Base-by-base conservation (phyloP, 1,139 yeast species). In the Suhomyces bokatorum region DNA sequence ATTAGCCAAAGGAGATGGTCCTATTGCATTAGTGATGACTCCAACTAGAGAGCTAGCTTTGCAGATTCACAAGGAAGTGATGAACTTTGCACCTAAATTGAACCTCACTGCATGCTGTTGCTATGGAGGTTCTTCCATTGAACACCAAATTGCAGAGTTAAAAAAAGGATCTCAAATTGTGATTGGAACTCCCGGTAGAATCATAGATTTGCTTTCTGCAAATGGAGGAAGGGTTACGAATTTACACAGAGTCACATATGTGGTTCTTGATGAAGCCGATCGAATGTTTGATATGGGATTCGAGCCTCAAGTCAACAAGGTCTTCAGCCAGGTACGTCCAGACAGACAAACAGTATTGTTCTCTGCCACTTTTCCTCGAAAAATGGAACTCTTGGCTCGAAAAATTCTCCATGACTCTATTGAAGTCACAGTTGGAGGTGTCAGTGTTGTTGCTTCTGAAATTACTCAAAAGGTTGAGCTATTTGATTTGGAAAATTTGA, bases 271-370 rank as follows among this genome's bases (percentile, higher is more conserved):
- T 62, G 99, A 95, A 62, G 98, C 99, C 1, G 99, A 95, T 64
- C 70, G 99, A 54, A 84, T 93, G 87, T 91, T 91, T 68, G 99
- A 93, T 64, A 75, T 93, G 80, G 99, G 99, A 1, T 95, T 95
- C 67, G 99, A 90, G 58, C 99, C 99, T 0, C 99, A 95, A 60
- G 91, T 95, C 3, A 83, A 80, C 56, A 88, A 89, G 57, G 85
- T 95, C 26, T 74, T 90, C 57, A 74, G 80, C 27, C 87, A 87
- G 37, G 77, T 89, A 2, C 74, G 98, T 42, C 95, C 96, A 0
- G 97, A 91, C 59, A 73, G 86, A 44, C 99, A 93, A 60, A 87
- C 95, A n/a, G 95, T 91, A 6, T 64, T 95, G 31, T 93, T 93
- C 60, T 88, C 97, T 10, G 99, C 99, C 0, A 95, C 99, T 0